Evolutionary conservation across 1,139 yeast species (phyloP), one percentile per base, ranked within the genome.

Genomic region (Nakaseomyces glabratus): DNA sequence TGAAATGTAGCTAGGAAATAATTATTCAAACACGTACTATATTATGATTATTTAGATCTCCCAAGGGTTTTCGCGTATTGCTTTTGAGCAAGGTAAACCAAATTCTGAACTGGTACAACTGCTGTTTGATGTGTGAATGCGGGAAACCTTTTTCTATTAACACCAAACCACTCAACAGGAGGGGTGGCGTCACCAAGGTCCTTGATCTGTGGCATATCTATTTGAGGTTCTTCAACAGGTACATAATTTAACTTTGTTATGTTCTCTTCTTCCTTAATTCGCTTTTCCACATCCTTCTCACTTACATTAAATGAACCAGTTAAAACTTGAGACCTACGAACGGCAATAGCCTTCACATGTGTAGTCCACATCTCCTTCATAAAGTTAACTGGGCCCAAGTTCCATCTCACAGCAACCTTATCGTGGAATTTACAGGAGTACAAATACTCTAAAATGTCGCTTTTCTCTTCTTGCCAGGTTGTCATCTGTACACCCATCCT

Each of bases 151-250:
- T 78, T 73, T 46, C 97, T 68, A 55, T 90, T 93, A 20, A 90
- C 67, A 1, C 98, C 98, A 62, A 90, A 82, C 98, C 98, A 90
- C 56, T 90, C 97, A 42, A 90, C 63, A 2, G 98, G 97, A 1
- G 98, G 98, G 0, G 98, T 90, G 1, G 96, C 97, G 59, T 82
- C 90, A 20, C 97, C 97, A 51, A 90, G 66, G 52, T 90, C 97
- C 49, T 77, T 76, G 47, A 90, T 65, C 48, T 80, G 93, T 1
- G 97, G 97, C 16, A 90, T 84, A 42, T 82, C 93, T 31, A 90
- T 85, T 7, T 73, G 65, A 1, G 96, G 95, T 7, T 82, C 81
- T 24, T 71, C 75, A 18, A 82, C 51, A 0, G 97, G 73, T 12
- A 69, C 52, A 48, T 90, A 90, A 0, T 45, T 55, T 48, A 69